phyloP scores from a whole-genome alignment of 164 flowering plant genomes.

The Vitis labrusca region DNA sequence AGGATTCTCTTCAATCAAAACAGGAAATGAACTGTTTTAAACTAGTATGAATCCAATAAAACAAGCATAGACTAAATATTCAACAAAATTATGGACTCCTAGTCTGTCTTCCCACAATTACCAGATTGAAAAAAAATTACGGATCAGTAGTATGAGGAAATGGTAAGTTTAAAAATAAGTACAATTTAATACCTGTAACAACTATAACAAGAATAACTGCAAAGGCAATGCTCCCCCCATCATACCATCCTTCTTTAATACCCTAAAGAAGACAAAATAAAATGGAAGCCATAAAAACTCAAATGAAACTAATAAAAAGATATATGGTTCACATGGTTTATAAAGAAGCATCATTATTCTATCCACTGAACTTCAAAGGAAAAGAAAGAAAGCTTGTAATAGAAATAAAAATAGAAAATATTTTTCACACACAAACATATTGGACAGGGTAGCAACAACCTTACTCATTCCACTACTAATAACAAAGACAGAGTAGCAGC shows the following conservation, averaged over 20 bases:
- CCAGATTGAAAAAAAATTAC: no score
- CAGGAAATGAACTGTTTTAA: not conserved
- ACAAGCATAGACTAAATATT: not conserved
- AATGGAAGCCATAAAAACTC: not conserved
- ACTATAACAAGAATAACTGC: constrained; percentile 85
- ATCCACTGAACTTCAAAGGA: no score
- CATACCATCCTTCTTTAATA: constrained; percentile 94
- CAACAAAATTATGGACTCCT: not conserved
- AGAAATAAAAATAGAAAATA: no score
- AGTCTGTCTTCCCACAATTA: no score
- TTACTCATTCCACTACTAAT: no score
- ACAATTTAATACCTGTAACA: constrained; percentile 70
- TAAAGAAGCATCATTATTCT: no score
- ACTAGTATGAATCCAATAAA: not conserved
- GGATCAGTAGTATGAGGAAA: not conserved
- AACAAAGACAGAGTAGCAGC: no score
- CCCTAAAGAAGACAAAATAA: constrained; percentile 45
- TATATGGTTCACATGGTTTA: no score
- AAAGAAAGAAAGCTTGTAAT: no score
- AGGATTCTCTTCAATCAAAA: not conserved
- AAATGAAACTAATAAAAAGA: not conserved
- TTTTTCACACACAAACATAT: no score
- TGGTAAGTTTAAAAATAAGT: not conserved
- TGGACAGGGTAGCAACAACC: no score
- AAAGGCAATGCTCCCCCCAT: constrained; percentile 94